These are phyloP conservation scores for Thielaviopsis cerberus DNA, from an alignment of 2,329 filamentous ascomycete genomes.

Conservation along the genomic window DNA sequence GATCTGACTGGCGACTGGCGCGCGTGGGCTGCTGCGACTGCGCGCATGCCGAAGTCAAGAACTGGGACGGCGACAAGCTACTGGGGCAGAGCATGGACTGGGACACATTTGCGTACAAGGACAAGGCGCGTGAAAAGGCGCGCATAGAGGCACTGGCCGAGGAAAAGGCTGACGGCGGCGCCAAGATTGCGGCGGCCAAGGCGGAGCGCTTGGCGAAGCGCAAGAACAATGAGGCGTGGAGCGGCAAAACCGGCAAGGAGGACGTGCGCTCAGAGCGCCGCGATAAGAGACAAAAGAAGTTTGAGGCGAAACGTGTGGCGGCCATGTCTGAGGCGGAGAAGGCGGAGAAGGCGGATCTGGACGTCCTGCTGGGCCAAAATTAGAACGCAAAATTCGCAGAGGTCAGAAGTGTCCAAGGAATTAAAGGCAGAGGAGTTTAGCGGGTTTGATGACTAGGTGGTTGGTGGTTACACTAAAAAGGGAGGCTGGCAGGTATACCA, in stretches of 20 bases:
- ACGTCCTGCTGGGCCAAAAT: constrained; percentile 46
- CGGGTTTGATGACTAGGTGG: constrained; percentile 33
- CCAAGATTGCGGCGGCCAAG: constrained; percentile 19
- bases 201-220: constrained; percentile 29
- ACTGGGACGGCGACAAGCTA: constrained; percentile 49
- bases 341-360: constrained; percentile 41
- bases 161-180: constrained; percentile 26
- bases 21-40: constrained; percentile 71
- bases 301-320: constrained; percentile 42
- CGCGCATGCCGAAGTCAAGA: constrained; percentile 78
- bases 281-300: constrained; percentile 45
- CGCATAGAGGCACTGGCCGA: constrained; percentile 38
- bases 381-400: constrained; percentile 35
- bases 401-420: constrained; percentile 15
- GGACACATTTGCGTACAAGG: constrained; percentile 50
- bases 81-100: constrained; percentile 48
- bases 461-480: not conserved
- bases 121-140: constrained; percentile 50
- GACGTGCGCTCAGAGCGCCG: constrained; percentile 41
- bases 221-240: constrained; percentile 54
- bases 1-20: too few relatives aligned
- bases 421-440: constrained; percentile 34
- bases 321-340: constrained; percentile 55
- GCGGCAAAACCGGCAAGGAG: constrained; percentile 47
- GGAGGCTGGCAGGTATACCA: not conserved